phyloP scores from a whole-genome alignment of 495 filamentous ascomycete genomes.

The Evansstolkia leycettana region DNA sequence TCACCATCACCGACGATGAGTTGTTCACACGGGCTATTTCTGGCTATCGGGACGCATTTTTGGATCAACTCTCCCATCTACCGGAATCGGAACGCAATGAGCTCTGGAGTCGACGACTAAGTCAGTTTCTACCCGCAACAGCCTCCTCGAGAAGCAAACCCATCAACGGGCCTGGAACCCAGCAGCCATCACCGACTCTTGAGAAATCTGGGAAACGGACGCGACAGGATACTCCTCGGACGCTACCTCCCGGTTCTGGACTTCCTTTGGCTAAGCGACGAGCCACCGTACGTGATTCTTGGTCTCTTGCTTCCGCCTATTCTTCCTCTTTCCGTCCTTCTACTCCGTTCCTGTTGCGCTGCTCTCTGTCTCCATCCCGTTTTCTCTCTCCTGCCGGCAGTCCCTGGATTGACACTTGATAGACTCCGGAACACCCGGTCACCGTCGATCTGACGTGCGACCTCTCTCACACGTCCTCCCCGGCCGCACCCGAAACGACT shows the following conservation, averaged over 20 bases:
- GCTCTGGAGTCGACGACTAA: conserved; percentile 31
- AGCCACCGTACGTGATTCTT: conserved; percentile 38
- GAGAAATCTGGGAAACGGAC: conserved; percentile 31
- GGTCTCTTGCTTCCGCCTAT: conserved; percentile 29
- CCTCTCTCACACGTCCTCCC: conserved; percentile 21
- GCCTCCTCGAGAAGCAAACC: conserved; percentile 10
- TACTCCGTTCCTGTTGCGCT: conserved; percentile 16
- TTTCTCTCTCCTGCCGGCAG: conserved; percentile 11
- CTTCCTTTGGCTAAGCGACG: conserved; percentile 33
- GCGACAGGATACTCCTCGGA: conserved; percentile 35
- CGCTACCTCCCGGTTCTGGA: conserved; percentile 25
- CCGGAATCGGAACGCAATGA: conserved; percentile 31
- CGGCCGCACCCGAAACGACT: conserved; percentile 13
- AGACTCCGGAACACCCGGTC: conserved; percentile 33
- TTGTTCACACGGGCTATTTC: conserved; percentile 34
- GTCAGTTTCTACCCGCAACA: conserved; percentile 25
- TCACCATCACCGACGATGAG: conserved; percentile 29
- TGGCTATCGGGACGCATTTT: conserved; percentile 34
- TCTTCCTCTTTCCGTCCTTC: conserved; percentile 9
- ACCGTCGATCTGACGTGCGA: conserved; percentile 22
- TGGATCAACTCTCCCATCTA: conserved; percentile 32
- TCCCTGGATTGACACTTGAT: conserved; percentile 37
- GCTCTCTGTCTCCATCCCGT: conserved; percentile 5
- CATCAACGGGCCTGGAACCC: conserved; percentile 12
- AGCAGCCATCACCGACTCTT: conserved; percentile 8